These are phyloP conservation scores for Boletus insuetus DNA, from an alignment of 768 basidiomycete genomes.

Conservation along the genomic window DNA sequence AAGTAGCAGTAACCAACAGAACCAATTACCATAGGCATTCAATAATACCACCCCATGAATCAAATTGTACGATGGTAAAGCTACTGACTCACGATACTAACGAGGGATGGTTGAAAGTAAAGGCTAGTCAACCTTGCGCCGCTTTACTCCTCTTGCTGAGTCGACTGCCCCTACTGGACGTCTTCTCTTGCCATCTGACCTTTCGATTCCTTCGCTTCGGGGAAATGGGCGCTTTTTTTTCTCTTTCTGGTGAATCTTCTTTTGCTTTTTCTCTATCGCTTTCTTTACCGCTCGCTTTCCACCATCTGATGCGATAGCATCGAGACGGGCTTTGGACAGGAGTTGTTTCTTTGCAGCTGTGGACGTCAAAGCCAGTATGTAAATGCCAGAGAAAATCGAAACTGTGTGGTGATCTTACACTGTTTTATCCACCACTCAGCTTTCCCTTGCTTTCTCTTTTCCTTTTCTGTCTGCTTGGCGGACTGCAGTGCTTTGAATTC, in stretches of 20 bases:
- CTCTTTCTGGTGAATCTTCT: constrained; percentile 84
- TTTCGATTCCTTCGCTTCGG: constrained; percentile 15
- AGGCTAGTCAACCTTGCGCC: constrained; percentile 19
- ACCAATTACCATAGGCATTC: constrained; percentile 27
- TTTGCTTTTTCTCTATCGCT: constrained; percentile 86
- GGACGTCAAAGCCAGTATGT: not conserved
- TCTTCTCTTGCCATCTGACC: constrained; percentile 12
- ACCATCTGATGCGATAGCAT: constrained; percentile 71
- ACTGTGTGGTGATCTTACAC: constrained; percentile 43
- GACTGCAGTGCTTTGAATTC: constrained; percentile 62
- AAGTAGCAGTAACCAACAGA: constrained; percentile 28
- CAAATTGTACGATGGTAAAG: not conserved
- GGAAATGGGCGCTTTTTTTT: constrained; percentile 78
- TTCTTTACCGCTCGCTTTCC: constrained; percentile 83
- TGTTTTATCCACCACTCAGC: constrained; percentile 83
- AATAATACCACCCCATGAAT: constrained; percentile 23
- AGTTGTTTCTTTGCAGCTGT: constrained; percentile 78
- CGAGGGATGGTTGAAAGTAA: not conserved
- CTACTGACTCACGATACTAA: not conserved
- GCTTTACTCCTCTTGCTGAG: constrained; percentile 15
- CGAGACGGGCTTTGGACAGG: constrained; percentile 71
- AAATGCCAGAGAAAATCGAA: not conserved
- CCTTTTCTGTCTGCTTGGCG: constrained; percentile 45
- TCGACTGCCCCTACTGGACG: constrained; percentile 14
- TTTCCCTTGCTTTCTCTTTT: constrained; percentile 75